phyloP scores from a whole-genome alignment of 164 flowering plant genomes.

The Houttuynia cordata region DNA sequence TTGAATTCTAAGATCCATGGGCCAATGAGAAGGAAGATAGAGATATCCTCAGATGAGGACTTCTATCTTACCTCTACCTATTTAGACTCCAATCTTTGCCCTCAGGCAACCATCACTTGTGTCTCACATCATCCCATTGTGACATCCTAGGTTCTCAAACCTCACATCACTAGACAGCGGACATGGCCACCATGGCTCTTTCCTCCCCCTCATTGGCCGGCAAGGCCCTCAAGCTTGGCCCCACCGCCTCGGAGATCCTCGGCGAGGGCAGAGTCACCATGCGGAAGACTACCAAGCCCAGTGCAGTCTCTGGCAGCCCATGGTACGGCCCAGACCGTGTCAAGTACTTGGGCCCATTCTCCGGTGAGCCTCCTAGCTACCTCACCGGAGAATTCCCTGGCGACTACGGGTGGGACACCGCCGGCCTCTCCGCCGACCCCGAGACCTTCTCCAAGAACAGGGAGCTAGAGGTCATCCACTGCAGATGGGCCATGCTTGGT shows the following conservation, averaged over 20 bases:
- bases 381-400: slow-evolving; percentile 47
- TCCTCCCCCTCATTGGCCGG: slow-evolving; percentile 32
- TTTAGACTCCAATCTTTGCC: too few relatives aligned
- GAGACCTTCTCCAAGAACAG: slow-evolving; percentile 13
- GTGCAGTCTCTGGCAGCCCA: slow-evolving; percentile 20
- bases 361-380: slow-evolving; percentile 41
- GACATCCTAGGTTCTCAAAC: too few relatives aligned
- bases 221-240: slow-evolving; percentile 24
- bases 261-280: slow-evolving; percentile 25
- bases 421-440: slow-evolving; percentile 14
- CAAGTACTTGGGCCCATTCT: slow-evolving; percentile 41
- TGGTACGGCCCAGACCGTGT: slow-evolving; percentile 35
- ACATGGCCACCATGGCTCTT: slow-evolving; percentile 34
- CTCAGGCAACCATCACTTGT: not conserved
- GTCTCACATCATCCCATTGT: not conserved
- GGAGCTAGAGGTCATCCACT: slow-evolving; percentile 10
- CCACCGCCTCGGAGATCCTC: slow-evolving; percentile 15
- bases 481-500: slow-evolving; percentile 7
- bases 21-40: not conserved
- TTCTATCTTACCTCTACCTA: not conserved
- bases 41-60: not conserved
- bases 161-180: too few relatives aligned
- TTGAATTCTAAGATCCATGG: not conserved
- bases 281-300: slow-evolving; percentile 25
- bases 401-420: slow-evolving; percentile 22